These are phyloP conservation scores for Coemansia sp. DNA, from an alignment of 192 early-diverging fungal genomes.

Conservation along the genomic window DNA sequence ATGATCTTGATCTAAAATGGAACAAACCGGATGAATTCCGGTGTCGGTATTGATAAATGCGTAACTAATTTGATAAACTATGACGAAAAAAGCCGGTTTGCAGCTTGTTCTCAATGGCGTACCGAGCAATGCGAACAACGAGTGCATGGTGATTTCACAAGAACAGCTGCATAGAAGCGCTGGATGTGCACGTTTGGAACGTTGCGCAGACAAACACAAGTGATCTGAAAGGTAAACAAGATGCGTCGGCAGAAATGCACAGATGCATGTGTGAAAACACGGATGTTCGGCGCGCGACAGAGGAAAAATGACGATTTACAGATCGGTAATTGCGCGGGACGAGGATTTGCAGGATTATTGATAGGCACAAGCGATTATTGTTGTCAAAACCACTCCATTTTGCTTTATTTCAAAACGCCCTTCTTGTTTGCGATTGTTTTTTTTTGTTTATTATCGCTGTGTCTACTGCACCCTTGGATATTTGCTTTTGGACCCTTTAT, in stretches of 20 bases:
- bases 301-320: background rate
- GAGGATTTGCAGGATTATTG: background rate
- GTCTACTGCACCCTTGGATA: no score
- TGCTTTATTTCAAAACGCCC: no score
- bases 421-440: no score
- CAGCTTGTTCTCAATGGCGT: background rate
- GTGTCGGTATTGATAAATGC: no score
- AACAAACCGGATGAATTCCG: no score
- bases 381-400: no score
- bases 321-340: background rate
- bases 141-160: no score
- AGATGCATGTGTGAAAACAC: background rate
- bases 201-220: background rate
- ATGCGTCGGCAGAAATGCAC: background rate
- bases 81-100: background rate
- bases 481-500: no score
- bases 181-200: background rate
- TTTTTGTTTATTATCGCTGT: no score
- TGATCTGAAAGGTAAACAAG: background rate
- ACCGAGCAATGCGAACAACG: background rate
- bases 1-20: no score
- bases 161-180: no score
- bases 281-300: background rate
- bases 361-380: no score
- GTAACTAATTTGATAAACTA: background rate